phyloP scores from a whole-genome alignment of 2,329 filamentous ascomycete genomes.

The Chrysosporium keratinophilum region DNA sequence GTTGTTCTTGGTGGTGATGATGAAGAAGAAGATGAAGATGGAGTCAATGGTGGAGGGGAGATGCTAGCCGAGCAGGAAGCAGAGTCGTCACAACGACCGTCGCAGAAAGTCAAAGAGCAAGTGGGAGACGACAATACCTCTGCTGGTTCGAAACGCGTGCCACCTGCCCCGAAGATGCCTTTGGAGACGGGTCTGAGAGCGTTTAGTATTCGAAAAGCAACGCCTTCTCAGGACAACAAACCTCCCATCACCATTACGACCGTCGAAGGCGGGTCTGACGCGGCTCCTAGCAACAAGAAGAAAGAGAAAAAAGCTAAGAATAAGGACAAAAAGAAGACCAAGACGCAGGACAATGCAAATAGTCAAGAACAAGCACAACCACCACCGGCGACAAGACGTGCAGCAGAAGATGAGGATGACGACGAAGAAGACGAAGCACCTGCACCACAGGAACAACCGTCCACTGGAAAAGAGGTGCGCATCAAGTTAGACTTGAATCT shows the following conservation, averaged over 20 bases:
- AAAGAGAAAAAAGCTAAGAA: constrained; percentile 9
- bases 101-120: background rate
- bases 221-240: background rate
- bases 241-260: background rate
- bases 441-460: constrained; percentile 2
- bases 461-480: constrained; percentile 7
- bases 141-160: background rate
- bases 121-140: background rate
- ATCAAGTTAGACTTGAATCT: constrained; percentile 15
- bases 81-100: background rate
- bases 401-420: background rate
- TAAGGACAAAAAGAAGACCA: constrained; percentile 4
- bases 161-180: background rate
- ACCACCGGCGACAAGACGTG: background rate
- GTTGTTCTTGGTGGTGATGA: background rate
- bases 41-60: background rate
- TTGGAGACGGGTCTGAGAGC: constrained; percentile 9
- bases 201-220: constrained; percentile 8
- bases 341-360: background rate
- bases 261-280: background rate
- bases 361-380: background rate
- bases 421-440: constrained; percentile 6
- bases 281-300: background rate
- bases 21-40: background rate
- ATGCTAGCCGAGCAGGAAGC: background rate